Percentiles rank a stretch among this genome's conserved stretches.
Evolutionary conservation across 768 basidiomycete species (phyloP).

Genomic region (Arthromyces matolae): DNA sequence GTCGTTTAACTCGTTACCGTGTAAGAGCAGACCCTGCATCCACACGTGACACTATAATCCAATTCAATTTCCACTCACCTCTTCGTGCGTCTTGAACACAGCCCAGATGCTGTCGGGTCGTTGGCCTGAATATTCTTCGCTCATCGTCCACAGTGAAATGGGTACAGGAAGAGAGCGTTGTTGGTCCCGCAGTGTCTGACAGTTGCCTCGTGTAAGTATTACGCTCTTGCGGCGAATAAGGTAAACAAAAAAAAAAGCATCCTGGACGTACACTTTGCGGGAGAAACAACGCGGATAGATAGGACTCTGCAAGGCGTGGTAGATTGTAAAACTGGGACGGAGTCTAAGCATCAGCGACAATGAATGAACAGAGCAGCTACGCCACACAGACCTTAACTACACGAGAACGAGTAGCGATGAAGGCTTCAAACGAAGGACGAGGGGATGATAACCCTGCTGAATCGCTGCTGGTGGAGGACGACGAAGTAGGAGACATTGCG

Average conservation of each 20-base stretch:
- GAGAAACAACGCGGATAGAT: conserved; percentile 36
- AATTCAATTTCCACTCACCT: conserved; percentile 39
- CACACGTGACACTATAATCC: conserved; percentile 18
- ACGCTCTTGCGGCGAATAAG: conserved; percentile 14
- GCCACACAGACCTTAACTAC: conserved; percentile 49
- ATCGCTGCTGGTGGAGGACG: conserved; percentile 31
- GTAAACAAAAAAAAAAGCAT: conserved; percentile 20
- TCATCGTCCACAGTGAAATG: conserved; percentile 46
- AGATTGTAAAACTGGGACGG: conserved; percentile 35
- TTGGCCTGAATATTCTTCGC: conserved; percentile 27
- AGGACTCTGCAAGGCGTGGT: conserved; percentile 32
- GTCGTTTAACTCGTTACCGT: too few species aligned
- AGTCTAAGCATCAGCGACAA: conserved; percentile 11
- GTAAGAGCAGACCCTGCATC: too few species aligned
- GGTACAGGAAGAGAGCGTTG: conserved; percentile 34
- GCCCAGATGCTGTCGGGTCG: conserved; percentile 44
- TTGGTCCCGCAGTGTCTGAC: conserved; percentile 16
- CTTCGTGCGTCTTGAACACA: conserved; percentile 56
- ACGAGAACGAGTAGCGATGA: conserved; percentile 48
- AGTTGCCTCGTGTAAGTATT: conserved; percentile 19
- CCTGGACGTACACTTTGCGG: conserved; percentile 31
- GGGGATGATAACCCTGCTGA: conserved; percentile 18
- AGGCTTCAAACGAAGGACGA: conserved; percentile 32
- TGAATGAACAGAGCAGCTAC: conserved; percentile 8
- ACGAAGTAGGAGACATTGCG: conserved; percentile 14